A percentile compares a stretch with the other conserved stretches of the same genome.
Conservation (phyloP, 176 grass and related monocot genomes). For the Triticum aestivum region DNA sequence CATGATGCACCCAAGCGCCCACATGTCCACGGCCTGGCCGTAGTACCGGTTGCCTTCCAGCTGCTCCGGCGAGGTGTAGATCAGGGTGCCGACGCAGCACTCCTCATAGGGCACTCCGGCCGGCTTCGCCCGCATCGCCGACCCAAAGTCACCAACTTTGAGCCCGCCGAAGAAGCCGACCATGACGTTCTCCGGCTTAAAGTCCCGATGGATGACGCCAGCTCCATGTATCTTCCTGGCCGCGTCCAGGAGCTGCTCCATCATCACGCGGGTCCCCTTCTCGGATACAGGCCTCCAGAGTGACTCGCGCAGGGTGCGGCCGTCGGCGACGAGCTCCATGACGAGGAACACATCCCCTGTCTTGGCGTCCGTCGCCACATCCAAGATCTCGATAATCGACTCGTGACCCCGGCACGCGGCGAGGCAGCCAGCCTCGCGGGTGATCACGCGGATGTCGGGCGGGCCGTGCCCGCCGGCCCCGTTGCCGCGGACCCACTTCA, state of each 20-base stretch:
- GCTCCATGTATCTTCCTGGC: background rate
- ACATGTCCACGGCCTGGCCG: background rate
- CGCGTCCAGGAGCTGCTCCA: background rate
- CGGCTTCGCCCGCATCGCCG: background rate
- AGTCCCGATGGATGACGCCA: slow-evolving; percentile 20
- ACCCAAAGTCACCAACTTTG: background rate
- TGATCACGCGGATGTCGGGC: background rate
- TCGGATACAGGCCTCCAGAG: background rate
- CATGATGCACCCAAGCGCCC: background rate
- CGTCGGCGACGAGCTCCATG: background rate
- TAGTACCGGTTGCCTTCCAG: background rate
- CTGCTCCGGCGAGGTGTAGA: background rate
- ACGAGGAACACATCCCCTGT: background rate
- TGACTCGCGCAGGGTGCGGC: background rate
- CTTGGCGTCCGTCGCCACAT: background rate
- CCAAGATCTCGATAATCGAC: background rate
- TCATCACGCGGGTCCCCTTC: background rate
- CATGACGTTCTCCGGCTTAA: slow-evolving; percentile 32
- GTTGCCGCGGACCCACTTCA: background rate
- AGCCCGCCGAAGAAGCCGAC: background rate
- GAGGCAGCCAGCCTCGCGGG: background rate
- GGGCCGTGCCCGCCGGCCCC: background rate
- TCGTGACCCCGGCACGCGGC: background rate
- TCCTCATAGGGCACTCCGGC: background rate
- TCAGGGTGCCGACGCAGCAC: background rate